phyloP scores from a whole-genome alignment of 148 eudicot species.

The Nepenthes gracilis region DNA sequence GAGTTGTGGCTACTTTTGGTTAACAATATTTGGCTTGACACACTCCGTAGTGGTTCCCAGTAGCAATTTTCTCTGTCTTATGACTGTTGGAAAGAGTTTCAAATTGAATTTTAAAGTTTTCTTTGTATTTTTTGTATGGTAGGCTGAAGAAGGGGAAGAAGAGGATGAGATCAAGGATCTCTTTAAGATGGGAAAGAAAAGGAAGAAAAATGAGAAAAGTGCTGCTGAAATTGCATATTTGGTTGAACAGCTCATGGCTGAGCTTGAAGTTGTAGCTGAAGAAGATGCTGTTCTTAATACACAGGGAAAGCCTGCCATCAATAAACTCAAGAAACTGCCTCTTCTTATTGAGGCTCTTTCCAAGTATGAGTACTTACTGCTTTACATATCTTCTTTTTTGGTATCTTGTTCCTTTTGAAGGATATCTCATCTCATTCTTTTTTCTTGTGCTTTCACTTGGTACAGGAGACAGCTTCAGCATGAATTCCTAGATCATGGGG shows the following conservation, averaged over 20 bases:
- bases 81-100: not conserved
- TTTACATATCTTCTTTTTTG: slow-evolving; percentile 1
- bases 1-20: too few species aligned
- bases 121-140: slow-evolving; percentile 2
- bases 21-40: too few species aligned
- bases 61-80: not conserved
- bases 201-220: slow-evolving; percentile 86
- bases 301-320: slow-evolving; percentile 80
- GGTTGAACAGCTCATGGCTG: slow-evolving; percentile 92
- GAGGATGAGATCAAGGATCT: slow-evolving; percentile 63
- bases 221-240: slow-evolving; percentile 76
- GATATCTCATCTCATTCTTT: not conserved
- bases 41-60: too few species aligned
- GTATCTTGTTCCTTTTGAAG: not conserved
- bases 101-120: not conserved
- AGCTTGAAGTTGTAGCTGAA: slow-evolving; percentile 93
- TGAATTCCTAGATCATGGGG: slow-evolving; percentile 94
- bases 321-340: slow-evolving; percentile 81
- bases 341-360: slow-evolving; percentile 83
- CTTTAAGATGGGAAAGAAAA: slow-evolving; percentile 76
- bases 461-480: slow-evolving; percentile 92
- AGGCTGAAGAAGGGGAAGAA: slow-evolving; percentile 95
- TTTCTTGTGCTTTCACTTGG: not conserved
- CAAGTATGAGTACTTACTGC: slow-evolving; percentile 36
- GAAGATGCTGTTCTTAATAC: slow-evolving; percentile 74